Evolutionary conservation across 176 grass and related monocot species (phyloP), one percentile per base, ranked within the genome.

Genomic region (bread wheat (Triticum aestivum)): DNA sequence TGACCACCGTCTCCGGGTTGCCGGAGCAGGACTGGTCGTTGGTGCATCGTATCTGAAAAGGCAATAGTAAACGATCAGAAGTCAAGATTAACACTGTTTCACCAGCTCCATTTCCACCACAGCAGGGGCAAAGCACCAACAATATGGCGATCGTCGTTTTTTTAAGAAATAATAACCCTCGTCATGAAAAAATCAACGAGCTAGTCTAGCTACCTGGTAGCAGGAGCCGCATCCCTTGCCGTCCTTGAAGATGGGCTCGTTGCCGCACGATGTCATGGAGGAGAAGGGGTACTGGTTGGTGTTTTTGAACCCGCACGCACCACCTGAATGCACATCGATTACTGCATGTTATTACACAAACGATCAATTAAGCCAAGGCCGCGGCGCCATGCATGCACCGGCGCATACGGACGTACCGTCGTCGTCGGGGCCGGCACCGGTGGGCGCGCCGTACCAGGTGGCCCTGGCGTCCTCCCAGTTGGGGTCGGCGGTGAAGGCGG

Each of bases 141-240:
- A 47, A 47, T 47, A 47, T 47, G 44, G 4, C 44, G 44, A 30
- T 30, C 30, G 30, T 30, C 2, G 30, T 30, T 30, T 30, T 30
- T 30, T 30, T 30, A 30, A 30, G 30, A 30, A 30, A 30, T 2
- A 2, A 30, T 5, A 52, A 70, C 17, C 24, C n/a, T 7, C 65
- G 8, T 42, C n/a, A 9, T 69, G 14, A 18, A 3, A 61, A 71
- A 54, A 34, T 41, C 39, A 54, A 54, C 51, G 51, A 54, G 51
- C 14, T 54, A 54, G 51, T 54, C 1, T 54, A 54, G 51, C 65
- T 62, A 93, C 91, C 88, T 91, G 82, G 61, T 94, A 91, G 71
- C 89, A 91, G 24, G 92, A 82, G 66, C 89, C 92, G 10, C 92
- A 94, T 26, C 92, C 92, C 89, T 94, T 88, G 87, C 92, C 89